Conservation (phyloP, 140 eudicot species). For the Flaveria floridana region DNA sequence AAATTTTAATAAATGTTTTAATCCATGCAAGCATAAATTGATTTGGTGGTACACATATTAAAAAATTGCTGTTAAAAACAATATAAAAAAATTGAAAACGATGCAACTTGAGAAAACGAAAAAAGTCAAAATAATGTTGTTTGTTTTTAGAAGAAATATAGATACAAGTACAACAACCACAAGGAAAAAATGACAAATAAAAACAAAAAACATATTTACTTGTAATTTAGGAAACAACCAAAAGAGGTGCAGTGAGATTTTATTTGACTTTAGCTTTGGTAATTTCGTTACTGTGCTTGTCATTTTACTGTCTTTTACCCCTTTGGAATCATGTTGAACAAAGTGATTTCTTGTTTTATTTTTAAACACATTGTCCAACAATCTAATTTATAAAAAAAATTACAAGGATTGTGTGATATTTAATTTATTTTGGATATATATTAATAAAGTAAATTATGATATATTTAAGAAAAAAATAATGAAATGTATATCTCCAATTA, state of each 20-base stretch:
- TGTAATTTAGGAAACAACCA: conserved; percentile 43
- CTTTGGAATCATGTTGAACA: conserved; percentile 39
- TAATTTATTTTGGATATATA: not conserved
- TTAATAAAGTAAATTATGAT: not conserved
- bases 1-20: no score
- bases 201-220: conserved; percentile 28
- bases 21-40: no score
- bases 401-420: not conserved
- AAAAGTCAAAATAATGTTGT: conserved; percentile 21
- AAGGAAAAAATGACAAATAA: conserved; percentile 24
- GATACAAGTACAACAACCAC: conserved; percentile 38
- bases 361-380: conserved; percentile 28
- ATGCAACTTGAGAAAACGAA: not conserved
- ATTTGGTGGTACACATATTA: no score
- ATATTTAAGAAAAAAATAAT: not conserved
- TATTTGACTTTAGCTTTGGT: conserved; percentile 51
- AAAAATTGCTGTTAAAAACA: no score
- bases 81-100: not conserved
- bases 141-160: conserved; percentile 21
- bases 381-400: not conserved
- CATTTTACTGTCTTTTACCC: conserved; percentile 43
- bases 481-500: not conserved
- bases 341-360: conserved; percentile 33
- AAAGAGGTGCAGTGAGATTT: conserved; percentile 44
- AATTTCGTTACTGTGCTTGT: conserved; percentile 37